Percentiles rank a stretch among this genome's conserved stretches.
Evolutionary conservation across 1,139 yeast species (phyloP).

Genomic region (Tardiomyces digboiensis): DNA sequence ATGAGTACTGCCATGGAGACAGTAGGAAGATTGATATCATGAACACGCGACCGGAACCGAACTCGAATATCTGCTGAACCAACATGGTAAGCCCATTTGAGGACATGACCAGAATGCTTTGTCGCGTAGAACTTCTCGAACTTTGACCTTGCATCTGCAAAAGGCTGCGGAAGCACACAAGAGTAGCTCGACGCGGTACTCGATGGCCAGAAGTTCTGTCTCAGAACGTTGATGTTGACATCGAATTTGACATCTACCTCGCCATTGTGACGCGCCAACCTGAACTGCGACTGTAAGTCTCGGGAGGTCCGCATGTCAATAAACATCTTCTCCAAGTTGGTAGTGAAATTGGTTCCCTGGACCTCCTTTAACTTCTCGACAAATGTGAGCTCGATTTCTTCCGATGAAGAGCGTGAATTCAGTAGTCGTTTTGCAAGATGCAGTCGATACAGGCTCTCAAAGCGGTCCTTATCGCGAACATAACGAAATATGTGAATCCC

Average conservation of each 20-base stretch:
- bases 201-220: constrained; percentile 54
- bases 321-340: constrained; percentile 83
- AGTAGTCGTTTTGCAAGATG: constrained; percentile 81
- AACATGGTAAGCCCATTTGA: constrained; percentile 72
- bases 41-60: constrained; percentile 46
- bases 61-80: constrained; percentile 66
- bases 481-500: constrained; percentile 56
- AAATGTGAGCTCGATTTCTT: constrained; percentile 62
- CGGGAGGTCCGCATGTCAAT: constrained; percentile 63
- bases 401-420: constrained; percentile 40
- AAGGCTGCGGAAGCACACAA: constrained; percentile 43
- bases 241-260: constrained; percentile 20
- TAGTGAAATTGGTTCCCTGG: constrained; percentile 71
- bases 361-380: constrained; percentile 67
- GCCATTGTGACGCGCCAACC: constrained; percentile 1
- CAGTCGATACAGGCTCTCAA: constrained; percentile 78
- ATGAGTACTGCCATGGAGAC: constrained; percentile 71
- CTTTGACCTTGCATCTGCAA: constrained; percentile 32
- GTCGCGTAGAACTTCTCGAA: constrained; percentile 46
- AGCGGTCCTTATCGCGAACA: constrained; percentile 77
- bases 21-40: constrained; percentile 75
- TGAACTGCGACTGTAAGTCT: constrained; percentile 44
- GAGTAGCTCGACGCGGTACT: constrained; percentile 43
- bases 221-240: constrained; percentile 44
- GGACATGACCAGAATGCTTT: constrained; percentile 61